phyloP scores from a whole-genome alignment of 139 green algal genomes.

The Picochlorum sp. region DNA sequence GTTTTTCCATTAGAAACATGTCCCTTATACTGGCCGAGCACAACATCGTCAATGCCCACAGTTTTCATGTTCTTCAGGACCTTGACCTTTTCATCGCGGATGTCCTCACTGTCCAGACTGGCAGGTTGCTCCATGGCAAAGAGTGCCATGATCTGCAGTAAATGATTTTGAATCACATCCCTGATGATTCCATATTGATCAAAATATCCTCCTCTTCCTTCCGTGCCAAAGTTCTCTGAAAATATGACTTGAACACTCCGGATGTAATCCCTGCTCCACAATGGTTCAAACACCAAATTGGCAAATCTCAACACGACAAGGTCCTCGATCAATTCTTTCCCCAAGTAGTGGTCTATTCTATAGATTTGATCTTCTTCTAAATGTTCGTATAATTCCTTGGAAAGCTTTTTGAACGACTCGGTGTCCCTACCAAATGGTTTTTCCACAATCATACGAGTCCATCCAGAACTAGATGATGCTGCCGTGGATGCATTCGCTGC shows the following conservation, averaged over 20 bases:
- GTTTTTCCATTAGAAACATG: constrained; percentile 17
- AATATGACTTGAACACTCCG: constrained; percentile 97
- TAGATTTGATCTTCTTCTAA: constrained; percentile 97
- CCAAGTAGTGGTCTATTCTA: constrained; percentile 99
- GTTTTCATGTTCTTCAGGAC: constrained; percentile 80
- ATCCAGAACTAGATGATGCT: constrained; percentile 70
- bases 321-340: constrained; percentile 99
- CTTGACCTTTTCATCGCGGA: constrained; percentile 99
- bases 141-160: constrained; percentile 93
- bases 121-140: constrained; percentile 96
- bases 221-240: constrained; percentile 95
- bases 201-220: constrained; percentile 97
- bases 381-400: constrained; percentile 56
- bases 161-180: constrained; percentile 99
- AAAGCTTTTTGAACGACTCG: constrained; percentile 67
- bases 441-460: constrained; percentile 97
- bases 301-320: constrained; percentile 93
- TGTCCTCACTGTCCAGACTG: constrained; percentile 86
- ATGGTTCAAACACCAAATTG: constrained; percentile 97
- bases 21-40: constrained; percentile 91
- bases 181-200: constrained; percentile 97
- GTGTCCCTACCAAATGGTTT: constrained; percentile 96
- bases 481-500: constrained; percentile 56
- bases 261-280: constrained; percentile 95
- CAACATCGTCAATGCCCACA: constrained; percentile 83